Evolutionary conservation across 169 alveolate species (phyloP), one percentile per base, ranked within the genome.

Genomic region (Plasmodium inui): DNA sequence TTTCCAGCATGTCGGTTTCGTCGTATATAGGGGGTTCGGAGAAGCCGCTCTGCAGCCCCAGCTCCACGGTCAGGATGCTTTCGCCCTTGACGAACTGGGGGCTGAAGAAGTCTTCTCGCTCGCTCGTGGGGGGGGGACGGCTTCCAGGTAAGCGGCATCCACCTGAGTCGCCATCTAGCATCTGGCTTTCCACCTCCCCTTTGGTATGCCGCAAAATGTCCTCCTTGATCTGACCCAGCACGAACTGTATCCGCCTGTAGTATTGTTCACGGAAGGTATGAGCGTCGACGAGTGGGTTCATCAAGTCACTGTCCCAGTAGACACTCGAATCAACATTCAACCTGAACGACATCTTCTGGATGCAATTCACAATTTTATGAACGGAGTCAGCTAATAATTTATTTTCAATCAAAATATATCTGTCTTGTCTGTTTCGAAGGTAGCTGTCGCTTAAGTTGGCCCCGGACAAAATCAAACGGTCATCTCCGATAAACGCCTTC

Each of bases 1-100:
- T 93, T 83, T 95, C 95, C 55, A 93, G 71, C 94, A 96, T 79
- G 19, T 50, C 34, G 41, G 88, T 96, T 39, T 95, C 98, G 84
- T 95, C 96, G 88, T 90, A 94, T 70, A 96, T 85, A 19, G 98
- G 96, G n/a, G 98, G 98, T 41, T 85, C 84, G 1, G 96, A 78
- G 82, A 96, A 96, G 2, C 96, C 96, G 32, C 95, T 82, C 53
- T 96, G 98, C 74, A 96, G 46, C 91, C 84, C 89, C 73, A 89
- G 74, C 34, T 89, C 94, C 4, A 89, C 39, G 9, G 67, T n/a
- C 71, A 89, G 19, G n/a, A 89, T 89, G 2, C 50, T 80, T 89
- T 89, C 71, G 8, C 41, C 67, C 26, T 79, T 89, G 55, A 79
- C 91, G 72, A 37, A 73, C 53, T 80, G 55, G 34, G 94, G 94